These are phyloP conservation scores for Thelephora terrestris DNA, from an alignment of 1,284 basidiomycete genomes.

Conservation along the genomic window DNA sequence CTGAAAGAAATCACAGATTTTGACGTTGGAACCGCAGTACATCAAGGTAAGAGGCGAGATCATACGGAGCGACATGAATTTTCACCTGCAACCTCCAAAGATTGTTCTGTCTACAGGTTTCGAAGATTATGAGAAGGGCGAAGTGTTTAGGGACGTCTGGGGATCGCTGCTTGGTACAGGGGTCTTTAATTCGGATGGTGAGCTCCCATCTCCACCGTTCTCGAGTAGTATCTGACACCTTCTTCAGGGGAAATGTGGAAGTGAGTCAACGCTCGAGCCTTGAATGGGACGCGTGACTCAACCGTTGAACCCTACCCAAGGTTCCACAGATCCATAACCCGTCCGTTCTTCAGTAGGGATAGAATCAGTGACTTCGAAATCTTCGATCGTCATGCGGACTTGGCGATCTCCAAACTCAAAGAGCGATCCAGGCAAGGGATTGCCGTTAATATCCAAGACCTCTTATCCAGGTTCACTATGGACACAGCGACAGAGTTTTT, in stretches of 20 bases:
- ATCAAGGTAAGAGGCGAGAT: conserved; percentile 15
- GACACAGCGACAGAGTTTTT: conserved; percentile 31
- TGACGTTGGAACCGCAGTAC: conserved; percentile 21
- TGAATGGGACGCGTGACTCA: background rate
- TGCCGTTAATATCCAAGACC: conserved; percentile 40
- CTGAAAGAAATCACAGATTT: conserved; percentile 11
- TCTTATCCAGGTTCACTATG: conserved; percentile 25
- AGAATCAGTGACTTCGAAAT: conserved; percentile 44
- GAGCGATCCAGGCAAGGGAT: conserved; percentile 30
- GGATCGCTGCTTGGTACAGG: conserved; percentile 37
- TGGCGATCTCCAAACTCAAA: conserved; percentile 31
- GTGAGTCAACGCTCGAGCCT: background rate
- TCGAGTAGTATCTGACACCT: background rate
- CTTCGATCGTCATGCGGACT: conserved; percentile 37
- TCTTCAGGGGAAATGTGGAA: background rate
- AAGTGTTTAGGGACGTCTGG: conserved; percentile 4
- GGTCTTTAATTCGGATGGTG: conserved; percentile 53
- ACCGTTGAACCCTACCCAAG: conserved; percentile 13
- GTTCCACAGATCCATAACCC: conserved; percentile 48
- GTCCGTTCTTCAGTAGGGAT: conserved; percentile 47
- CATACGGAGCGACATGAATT: background rate
- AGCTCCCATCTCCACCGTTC: background rate
- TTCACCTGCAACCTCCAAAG: background rate
- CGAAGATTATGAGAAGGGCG: conserved; percentile 15
- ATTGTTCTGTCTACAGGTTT: conserved; percentile 15